Evolutionary conservation across 2,329 filamentous ascomycete species (phyloP).

Genomic region (Coleophoma crateriformis): DNA sequence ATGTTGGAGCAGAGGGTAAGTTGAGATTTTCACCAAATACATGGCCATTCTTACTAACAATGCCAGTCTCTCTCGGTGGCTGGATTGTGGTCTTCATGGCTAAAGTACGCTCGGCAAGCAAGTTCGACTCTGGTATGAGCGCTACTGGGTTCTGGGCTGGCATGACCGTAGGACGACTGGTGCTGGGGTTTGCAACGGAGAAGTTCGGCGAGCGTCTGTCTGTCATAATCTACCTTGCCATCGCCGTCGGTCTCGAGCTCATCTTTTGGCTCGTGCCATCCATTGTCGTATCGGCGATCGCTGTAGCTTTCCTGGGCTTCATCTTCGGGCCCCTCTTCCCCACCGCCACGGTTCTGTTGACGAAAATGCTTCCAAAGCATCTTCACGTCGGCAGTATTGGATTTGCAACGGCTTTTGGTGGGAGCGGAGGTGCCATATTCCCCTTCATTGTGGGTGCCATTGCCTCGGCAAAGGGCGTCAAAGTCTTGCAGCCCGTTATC

Average conservation of each 20-base stretch:
- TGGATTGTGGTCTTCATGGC: conserved; percentile 90
- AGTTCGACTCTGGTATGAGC: conserved; percentile 69
- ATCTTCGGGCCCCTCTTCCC: conserved; percentile 78
- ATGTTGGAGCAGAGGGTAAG: conserved; percentile 64
- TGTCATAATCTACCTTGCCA: conserved; percentile 56
- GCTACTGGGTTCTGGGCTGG: conserved; percentile 83
- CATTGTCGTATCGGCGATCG: conserved; percentile 68
- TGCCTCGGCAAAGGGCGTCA: conserved; percentile 50
- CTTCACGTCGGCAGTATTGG: conserved; percentile 77
- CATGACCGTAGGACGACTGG: conserved; percentile 66
- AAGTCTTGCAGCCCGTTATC: conserved; percentile 50
- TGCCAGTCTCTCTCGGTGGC: conserved; percentile 60
- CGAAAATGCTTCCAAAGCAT: conserved; percentile 66
- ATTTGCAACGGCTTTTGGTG: conserved; percentile 74
- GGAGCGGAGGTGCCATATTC: conserved; percentile 63
- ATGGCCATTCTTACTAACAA: conserved; percentile 64
- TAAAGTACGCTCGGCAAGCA: conserved; percentile 60
- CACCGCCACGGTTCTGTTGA: conserved; percentile 65
- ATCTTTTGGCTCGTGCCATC: conserved; percentile 78
- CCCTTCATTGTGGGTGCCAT: conserved; percentile 65
- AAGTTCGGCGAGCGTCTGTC: conserved; percentile 66
- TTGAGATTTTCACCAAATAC: conserved; percentile 51
- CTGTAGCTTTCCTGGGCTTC: conserved; percentile 69
- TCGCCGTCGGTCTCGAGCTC: conserved; percentile 60
- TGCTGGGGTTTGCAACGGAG: conserved; percentile 72